Conservation (phyloP, 2,329 filamentous ascomycete genomes). For the Trichoderma hamatum region DNA sequence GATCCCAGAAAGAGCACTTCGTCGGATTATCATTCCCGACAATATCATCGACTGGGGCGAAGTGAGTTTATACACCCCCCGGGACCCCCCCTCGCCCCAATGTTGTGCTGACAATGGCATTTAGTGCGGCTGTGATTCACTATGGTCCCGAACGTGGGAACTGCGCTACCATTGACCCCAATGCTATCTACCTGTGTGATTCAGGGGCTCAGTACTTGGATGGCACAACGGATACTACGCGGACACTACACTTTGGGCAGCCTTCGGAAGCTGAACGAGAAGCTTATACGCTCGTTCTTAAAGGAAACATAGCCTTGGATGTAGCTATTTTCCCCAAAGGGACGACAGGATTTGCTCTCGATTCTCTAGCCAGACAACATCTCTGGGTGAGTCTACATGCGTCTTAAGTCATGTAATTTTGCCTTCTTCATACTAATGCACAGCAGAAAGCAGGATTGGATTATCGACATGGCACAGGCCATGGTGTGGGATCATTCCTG, state of each 20-base stretch:
- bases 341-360: conserved; percentile 89
- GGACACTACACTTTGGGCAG: conserved; percentile 87
- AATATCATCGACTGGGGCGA: conserved; percentile 89
- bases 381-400: conserved; percentile 69
- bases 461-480: conserved; percentile 94
- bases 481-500: conserved; percentile 91
- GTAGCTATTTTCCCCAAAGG: conserved; percentile 89
- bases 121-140: conserved; percentile 90
- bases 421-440: conserved; percentile 29
- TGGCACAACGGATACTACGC: conserved; percentile 93
- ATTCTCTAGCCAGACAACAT: conserved; percentile 84
- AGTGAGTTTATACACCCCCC: conserved; percentile 48
- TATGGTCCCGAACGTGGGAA: conserved; percentile 85
- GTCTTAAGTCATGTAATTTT: background rate
- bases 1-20: conserved; percentile 71
- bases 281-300: conserved; percentile 91
- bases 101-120: conserved; percentile 10
- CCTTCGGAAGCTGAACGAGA: conserved; percentile 83
- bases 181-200: conserved; percentile 89
- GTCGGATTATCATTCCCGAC: conserved; percentile 92
- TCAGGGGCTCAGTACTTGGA: conserved; percentile 96
- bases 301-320: conserved; percentile 90
- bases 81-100: background rate
- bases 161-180: conserved; percentile 82
- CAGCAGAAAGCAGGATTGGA: conserved; percentile 70